These are phyloP conservation scores for Raphanus sativus DNA, from an alignment of 345 rosid genomes.

Conservation along the genomic window DNA sequence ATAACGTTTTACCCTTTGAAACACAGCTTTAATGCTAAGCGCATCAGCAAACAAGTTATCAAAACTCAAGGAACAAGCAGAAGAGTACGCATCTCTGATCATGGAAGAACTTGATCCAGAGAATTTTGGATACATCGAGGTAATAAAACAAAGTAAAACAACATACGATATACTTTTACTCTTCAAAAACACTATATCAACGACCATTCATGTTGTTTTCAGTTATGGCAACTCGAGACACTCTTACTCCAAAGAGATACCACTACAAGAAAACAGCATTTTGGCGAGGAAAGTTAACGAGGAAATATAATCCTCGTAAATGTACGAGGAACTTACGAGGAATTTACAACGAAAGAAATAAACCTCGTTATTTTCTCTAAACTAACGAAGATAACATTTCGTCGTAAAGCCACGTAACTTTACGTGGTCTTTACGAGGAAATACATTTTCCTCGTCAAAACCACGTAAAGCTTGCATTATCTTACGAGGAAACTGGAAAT, in stretches of 20 bases:
- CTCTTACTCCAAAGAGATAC: conserved; percentile 79
- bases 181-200: neutral
- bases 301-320: too few species aligned
- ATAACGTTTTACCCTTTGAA: conserved; percentile 2
- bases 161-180: neutral
- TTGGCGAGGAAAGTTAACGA: too few species aligned
- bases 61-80: conserved; percentile 92
- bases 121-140: conserved; percentile 93
- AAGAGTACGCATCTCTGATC: conserved; percentile 83
- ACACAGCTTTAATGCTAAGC: conserved; percentile 88
- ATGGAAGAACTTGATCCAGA: conserved; percentile 99
- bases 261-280: too few species aligned
- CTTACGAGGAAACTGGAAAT: too few species aligned
- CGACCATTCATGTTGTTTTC: conserved; percentile 21
- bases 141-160: conserved; percentile 28
- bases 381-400: too few species aligned
- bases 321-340: too few species aligned
- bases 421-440: too few species aligned
- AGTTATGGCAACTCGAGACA: conserved; percentile 97
- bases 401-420: too few species aligned
- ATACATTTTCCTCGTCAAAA: too few species aligned
- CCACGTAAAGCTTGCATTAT: too few species aligned
- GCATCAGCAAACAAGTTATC: conserved; percentile 94
- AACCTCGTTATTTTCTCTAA: too few species aligned
- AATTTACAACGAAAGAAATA: too few species aligned